Conservation (phyloP, 2,329 filamentous ascomycete species). For the Fusarium hainanense region DNA sequence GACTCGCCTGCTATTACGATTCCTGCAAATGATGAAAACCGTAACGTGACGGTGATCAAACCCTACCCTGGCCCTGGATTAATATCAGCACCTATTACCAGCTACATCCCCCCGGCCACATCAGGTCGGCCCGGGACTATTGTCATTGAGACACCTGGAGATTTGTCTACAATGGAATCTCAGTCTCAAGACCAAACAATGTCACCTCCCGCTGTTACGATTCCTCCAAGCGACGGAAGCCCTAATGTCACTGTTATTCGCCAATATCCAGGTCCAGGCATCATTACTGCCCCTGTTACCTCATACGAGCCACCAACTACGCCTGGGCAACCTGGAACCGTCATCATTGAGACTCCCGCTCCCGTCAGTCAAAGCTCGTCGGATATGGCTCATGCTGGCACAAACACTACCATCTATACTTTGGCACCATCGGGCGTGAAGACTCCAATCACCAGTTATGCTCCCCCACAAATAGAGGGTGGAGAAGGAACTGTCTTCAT, state of each 20-base stretch:
- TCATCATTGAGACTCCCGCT: conserved; percentile 29
- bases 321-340: conserved; percentile 19
- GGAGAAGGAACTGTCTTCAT: conserved; percentile 27
- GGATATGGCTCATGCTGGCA: neutral
- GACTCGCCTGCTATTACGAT: conserved; percentile 3
- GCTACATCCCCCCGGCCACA: neutral
- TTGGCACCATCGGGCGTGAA: conserved; percentile 14
- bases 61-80: conserved; percentile 12
- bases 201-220: conserved; percentile 11
- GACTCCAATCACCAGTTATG: conserved; percentile 19
- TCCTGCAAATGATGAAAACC: conserved; percentile 7
- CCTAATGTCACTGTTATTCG: conserved; percentile 28
- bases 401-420: conserved; percentile 29
- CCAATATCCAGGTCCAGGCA: conserved; percentile 21
- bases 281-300: conserved; percentile 21
- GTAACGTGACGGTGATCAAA: conserved; percentile 18
- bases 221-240: conserved; percentile 14
- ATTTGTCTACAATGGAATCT: neutral
- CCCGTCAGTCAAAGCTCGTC: conserved; percentile 5
- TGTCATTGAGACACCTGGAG: conserved; percentile 13
- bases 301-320: conserved; percentile 19
- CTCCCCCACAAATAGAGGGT: conserved; percentile 14
- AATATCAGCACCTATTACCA: conserved; percentile 5
- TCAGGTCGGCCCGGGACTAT: conserved; percentile 13
- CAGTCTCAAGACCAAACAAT: conserved; percentile 1